phyloP scores from a whole-genome alignment of 495 filamentous ascomycete genomes.

The Penicillium cataractarum region DNA sequence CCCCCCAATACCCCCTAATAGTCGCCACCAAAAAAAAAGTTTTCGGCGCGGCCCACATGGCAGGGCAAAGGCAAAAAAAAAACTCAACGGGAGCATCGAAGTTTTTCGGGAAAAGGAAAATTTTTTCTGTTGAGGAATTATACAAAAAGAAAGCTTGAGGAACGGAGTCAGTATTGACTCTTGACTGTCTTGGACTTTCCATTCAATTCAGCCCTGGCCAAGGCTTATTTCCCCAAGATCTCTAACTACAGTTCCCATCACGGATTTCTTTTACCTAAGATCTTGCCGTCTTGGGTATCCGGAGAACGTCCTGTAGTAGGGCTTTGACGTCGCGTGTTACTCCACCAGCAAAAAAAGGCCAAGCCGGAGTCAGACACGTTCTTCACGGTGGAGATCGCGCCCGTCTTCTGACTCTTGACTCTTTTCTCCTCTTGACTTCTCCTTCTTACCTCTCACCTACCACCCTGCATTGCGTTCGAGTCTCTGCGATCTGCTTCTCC shows the following conservation, averaged over 20 bases:
- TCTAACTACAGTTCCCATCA: background rate
- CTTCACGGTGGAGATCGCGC: background rate
- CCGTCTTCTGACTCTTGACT: slow-evolving; percentile 4
- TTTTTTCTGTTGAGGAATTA: background rate
- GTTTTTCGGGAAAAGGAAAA: background rate
- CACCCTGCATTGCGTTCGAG: slow-evolving; percentile 11
- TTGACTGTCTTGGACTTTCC: no score
- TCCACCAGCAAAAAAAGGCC: slow-evolving; percentile 20
- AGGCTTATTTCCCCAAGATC: slow-evolving; percentile 3
- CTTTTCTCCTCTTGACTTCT: background rate
- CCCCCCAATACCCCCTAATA: background rate
- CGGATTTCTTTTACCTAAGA: slow-evolving; percentile 8
- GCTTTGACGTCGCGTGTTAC: slow-evolving; percentile 28
- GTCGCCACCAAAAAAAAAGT: slow-evolving; percentile 7
- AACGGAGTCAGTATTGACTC: background rate
- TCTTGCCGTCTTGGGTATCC: slow-evolving; percentile 16
- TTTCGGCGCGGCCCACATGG: slow-evolving; percentile 12
- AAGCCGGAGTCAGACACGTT: background rate
- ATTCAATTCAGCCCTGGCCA: background rate
- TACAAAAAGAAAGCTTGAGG: background rate
- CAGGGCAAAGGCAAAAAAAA: slow-evolving; percentile 1
- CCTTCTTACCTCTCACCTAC: slow-evolving; percentile 5
- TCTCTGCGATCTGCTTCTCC: slow-evolving; percentile 1
- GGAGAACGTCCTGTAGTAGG: slow-evolving; percentile 1
- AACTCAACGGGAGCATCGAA: background rate